Evolutionary conservation across 345 rosid species (phyloP), one percentile per base, ranked within the genome.

Genomic region (Excoecaria cochinchinensis): DNA sequence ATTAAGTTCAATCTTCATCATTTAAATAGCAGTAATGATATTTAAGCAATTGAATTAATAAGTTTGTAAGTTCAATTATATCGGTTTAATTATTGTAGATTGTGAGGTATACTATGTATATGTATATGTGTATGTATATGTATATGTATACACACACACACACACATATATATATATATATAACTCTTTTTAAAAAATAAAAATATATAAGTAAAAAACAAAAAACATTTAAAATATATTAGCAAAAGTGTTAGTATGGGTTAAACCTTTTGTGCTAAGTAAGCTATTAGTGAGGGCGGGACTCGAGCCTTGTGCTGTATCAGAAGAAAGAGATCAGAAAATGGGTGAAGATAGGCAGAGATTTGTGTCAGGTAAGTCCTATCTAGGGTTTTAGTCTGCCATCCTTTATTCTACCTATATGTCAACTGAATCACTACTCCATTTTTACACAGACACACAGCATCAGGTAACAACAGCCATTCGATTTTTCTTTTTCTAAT

Each of bases 301-400:
- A 76, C 79, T 80, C 79, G 74, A 72, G 77, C 79, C 74, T 48
- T 66, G 83, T 19, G 76, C 79, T 60, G 5, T 25, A 48, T 73
- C 51, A 51, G 76, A 51, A 15, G 4, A 6, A 68, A 31, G 7
- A 31, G 31, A 69, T 38, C 69, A 62, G 69, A 14, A 15, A 38
- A 38, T 50, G 48, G 5, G 31, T 31, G 31, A 31, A 31, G 31
- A 57, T 70, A 31, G 42, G 59, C 19, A 75, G 40, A 71, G 46
- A 67, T 64, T 52, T 15, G n/a, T 57, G 67, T 57, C 70, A 60
- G 70, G 17, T 40, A 36, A 56, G 73, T 55, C 53, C 65, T 63
- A 64, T n/a, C 39, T 70, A 53, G 62, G 62, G 62, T 39, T 55
- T 66, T 31, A 78, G 73, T 40, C 73, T 67, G 47, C 60, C 61